Evolutionary conservation across 2,329 filamentous ascomycete genomes (phyloP).

Genomic region (Cadophora gregata): DNA sequence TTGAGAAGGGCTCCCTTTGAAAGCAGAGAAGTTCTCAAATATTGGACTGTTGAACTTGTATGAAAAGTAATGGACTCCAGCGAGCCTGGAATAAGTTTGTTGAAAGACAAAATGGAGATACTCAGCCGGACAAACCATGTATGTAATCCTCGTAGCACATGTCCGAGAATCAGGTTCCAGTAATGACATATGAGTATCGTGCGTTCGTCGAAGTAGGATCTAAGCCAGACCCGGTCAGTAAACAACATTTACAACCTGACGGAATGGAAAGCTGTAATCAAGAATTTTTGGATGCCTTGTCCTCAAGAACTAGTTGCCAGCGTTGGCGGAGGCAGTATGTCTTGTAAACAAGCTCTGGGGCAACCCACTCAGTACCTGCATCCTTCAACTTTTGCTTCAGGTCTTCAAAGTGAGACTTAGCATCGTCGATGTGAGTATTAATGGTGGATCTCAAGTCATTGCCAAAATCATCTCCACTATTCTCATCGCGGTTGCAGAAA

Average conservation of each 20-base stretch:
- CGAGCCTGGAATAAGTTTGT: not conserved
- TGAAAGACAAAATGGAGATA: not conserved
- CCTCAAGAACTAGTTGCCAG: not conserved
- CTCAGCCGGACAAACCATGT: conserved; percentile 2
- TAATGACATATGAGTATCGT: not conserved
- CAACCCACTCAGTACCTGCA: conserved; percentile 4
- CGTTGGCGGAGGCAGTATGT: not conserved
- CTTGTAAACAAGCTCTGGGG: not conserved
- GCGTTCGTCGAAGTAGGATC: conserved; percentile 1
- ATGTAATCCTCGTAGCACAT: not conserved
- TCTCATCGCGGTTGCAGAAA: not conserved
- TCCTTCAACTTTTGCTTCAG: conserved; percentile 5
- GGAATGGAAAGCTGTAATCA: not conserved
- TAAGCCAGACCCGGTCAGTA: conserved; percentile 5
- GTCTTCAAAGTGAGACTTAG: not conserved
- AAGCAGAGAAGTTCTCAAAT: not conserved
- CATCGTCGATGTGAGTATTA: not conserved
- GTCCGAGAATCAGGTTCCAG: too few relatives aligned
- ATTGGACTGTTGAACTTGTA: not conserved
- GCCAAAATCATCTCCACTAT: not conserved
- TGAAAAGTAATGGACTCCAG: not conserved
- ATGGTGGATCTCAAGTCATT: not conserved
- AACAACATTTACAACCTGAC: conserved; percentile 1
- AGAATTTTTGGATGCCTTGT: not conserved
- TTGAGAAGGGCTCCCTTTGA: not conserved